Conservation (phyloP, 2,329 filamentous ascomycete species). For the Emmonsia crescens region DNA sequence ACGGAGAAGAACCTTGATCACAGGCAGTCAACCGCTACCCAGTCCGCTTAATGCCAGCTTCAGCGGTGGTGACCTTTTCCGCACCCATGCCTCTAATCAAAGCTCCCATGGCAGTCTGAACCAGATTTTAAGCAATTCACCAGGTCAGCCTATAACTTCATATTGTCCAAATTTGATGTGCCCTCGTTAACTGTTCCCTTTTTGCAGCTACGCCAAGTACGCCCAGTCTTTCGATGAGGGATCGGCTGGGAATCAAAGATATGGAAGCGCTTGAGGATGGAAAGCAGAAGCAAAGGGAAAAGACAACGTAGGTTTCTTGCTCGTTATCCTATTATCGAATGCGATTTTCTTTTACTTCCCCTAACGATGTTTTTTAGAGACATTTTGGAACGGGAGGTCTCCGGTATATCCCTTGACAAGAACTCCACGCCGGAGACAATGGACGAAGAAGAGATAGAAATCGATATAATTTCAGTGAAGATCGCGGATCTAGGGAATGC, state of each 20-base stretch:
- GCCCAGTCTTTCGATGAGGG: conserved; percentile 46
- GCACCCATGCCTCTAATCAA: conserved; percentile 48
- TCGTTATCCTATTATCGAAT: neutral
- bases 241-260: conserved; percentile 45
- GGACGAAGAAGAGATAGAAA: conserved; percentile 40
- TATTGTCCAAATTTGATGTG: neutral
- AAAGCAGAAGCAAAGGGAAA: conserved; percentile 74
- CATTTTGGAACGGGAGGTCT: conserved; percentile 82
- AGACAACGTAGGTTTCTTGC: conserved; percentile 65
- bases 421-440: conserved; percentile 53
- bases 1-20: conserved; percentile 85
- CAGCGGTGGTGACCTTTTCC: conserved; percentile 60
- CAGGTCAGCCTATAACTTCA: conserved; percentile 41
- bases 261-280: conserved; percentile 45
- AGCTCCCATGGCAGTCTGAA: conserved; percentile 66
- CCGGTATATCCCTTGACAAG: conserved; percentile 86
- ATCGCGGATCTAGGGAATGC: conserved; percentile 97
- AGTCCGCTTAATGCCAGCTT: conserved; percentile 91
- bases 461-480: conserved; percentile 90
- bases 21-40: conserved; percentile 88
- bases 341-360: neutral
- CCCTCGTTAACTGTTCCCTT: neutral
- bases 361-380: conserved; percentile 47
- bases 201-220: conserved; percentile 37
- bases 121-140: conserved; percentile 64